phyloP scores from a whole-genome alignment of 2,329 filamentous ascomycete genomes.

The Leptographium wingfieldii region DNA sequence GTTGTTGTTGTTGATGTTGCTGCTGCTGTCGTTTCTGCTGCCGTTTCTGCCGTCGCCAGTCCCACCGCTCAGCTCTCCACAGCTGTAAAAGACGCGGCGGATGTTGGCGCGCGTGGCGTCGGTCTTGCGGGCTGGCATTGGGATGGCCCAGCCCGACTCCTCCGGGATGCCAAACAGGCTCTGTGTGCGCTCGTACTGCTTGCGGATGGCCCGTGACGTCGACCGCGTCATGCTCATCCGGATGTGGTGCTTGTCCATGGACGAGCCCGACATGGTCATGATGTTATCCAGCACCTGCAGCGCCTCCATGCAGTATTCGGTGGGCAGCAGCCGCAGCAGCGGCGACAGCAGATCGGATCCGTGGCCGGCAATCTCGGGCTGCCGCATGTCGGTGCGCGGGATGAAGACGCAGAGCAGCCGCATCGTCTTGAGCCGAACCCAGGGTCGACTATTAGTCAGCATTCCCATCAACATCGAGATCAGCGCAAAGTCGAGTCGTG shows the following conservation, averaged over 20 bases:
- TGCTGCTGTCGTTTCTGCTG: neutral
- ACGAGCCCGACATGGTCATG: constrained; percentile 82
- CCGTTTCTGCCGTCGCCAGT: neutral
- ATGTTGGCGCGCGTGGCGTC: constrained; percentile 81
- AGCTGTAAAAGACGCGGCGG: constrained; percentile 92
- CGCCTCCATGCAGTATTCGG: constrained; percentile 86
- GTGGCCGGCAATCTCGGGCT: constrained; percentile 77
- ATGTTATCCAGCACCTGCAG: constrained; percentile 87
- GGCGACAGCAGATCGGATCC: constrained; percentile 94
- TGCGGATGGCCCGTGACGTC: constrained; percentile 72
- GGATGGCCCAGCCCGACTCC: constrained; percentile 90
- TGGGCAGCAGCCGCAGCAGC: constrained; percentile 75
- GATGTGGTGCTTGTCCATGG: constrained; percentile 87
- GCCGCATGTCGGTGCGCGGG: constrained; percentile 84
- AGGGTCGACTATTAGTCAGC: constrained; percentile 74
- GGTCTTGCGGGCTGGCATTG: constrained; percentile 81
- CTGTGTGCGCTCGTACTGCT: constrained; percentile 89
- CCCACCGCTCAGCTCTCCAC: constrained; percentile 27
- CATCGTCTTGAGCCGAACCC: constrained; percentile 92
- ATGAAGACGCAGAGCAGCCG: constrained; percentile 75
- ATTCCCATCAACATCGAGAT: constrained; percentile 84
- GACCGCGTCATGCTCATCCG: constrained; percentile 96
- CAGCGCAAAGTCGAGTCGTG: constrained; percentile 69
- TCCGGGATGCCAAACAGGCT: constrained; percentile 95
- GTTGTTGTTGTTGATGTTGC: no score